Base-by-base conservation (phyloP, 2,329 filamentous ascomycete species). In the Pleurostoma richardsiae region DNA sequence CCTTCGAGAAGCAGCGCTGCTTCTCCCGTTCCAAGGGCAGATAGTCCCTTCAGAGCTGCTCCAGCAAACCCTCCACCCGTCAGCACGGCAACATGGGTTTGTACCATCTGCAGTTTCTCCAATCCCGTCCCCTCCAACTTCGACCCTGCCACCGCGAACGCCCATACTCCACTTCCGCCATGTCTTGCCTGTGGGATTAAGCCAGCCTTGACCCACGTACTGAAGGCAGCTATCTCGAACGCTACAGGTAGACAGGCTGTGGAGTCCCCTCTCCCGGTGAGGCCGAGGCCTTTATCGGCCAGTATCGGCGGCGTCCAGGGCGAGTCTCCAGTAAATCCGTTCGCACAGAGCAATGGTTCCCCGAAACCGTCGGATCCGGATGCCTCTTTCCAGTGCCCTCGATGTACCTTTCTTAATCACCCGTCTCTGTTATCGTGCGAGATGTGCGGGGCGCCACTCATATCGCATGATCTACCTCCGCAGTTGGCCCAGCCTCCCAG, bases 121-220 rank as follows among this genome's bases (percentile, higher is more conserved):
- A 97, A 97, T 59, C 86, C 89, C 0, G 83, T 96, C 2, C 91
- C 94, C 1, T 88, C 88, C 36, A 96, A 96, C 64, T 97, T 97
- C 63, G 92, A 97, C 58, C 88, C 90, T 0, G 77, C 84, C 1
- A 84, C 86, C 3, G 90, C 90, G 6, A 94, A 82, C 51, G 80
- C 84, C 26, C 82, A 90, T 52, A 95, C 88, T 4, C 85, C 85
- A 6, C 70, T 96, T 27, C 87, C 91, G 4, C 89, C 92, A 55
- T 99, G 94, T 62, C 73, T 96, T 45, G 87, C 90, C 4, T 99
- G 94, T 62, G 94, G 94, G 0, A 96, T 99, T 59, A 95, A 94
- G 58, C 94, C 94, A 4, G 85, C 86, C 0, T 75, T 95, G 42
- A 80, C 89, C 2, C 85, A 88, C 51, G 77, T 97, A 2, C 70